phyloP scores from a whole-genome alignment of 768 basidiomycete genomes.

The Pleurotus giganteus region DNA sequence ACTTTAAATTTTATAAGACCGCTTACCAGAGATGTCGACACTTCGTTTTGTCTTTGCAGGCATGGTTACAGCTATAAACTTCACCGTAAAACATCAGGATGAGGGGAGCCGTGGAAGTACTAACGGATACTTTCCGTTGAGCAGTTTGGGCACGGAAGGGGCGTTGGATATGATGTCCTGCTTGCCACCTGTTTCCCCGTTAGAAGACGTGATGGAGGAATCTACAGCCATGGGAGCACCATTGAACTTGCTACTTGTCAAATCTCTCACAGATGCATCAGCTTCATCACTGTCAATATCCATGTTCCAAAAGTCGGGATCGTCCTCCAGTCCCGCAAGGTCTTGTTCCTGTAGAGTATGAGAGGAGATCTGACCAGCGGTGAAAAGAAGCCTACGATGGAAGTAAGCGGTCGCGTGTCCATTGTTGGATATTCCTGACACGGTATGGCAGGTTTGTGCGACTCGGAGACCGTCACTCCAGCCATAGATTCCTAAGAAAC shows the following conservation, averaged over 20 bases:
- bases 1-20: slow-evolving; percentile 1
- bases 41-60: slow-evolving; percentile 72
- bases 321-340: slow-evolving; percentile 62
- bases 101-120: slow-evolving; percentile 16
- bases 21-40: slow-evolving; percentile 78
- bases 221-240: not conserved
- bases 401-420: slow-evolving; percentile 67
- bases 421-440: slow-evolving; percentile 60
- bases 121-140: slow-evolving; percentile 67
- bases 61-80: slow-evolving; percentile 66
- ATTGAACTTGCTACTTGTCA: slow-evolving; percentile 24
- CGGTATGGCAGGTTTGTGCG: slow-evolving; percentile 57
- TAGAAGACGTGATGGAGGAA: not conserved
- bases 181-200: not conserved
- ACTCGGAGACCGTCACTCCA: slow-evolving; percentile 52
- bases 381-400: slow-evolving; percentile 36
- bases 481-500: slow-evolving; percentile 66
- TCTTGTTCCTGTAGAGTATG: slow-evolving; percentile 52
- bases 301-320: slow-evolving; percentile 68
- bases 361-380: not conserved
- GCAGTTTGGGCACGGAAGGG: slow-evolving; percentile 29
- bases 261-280: slow-evolving; percentile 30
- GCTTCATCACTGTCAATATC: slow-evolving; percentile 37
- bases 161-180: not conserved
- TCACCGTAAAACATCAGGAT: not conserved